Conservation (phyloP, 768 basidiomycete genomes). For the Tylopilus rubrobrunneus region DNA sequence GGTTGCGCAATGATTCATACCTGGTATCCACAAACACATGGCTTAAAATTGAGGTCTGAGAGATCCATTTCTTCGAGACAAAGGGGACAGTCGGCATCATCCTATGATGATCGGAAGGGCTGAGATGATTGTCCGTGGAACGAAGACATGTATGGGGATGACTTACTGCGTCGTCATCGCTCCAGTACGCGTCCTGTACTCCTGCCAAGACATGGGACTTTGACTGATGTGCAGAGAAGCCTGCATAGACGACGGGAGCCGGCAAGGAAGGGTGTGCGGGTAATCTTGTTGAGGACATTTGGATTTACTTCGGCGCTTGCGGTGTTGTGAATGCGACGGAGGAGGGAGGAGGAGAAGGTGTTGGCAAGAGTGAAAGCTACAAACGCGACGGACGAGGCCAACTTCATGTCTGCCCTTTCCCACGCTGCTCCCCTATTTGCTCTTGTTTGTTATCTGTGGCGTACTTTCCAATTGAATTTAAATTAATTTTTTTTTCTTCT, state of each 20-base stretch:
- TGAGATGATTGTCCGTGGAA: conserved; percentile 13
- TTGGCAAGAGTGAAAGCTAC: conserved; percentile 13
- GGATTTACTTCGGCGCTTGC: not conserved
- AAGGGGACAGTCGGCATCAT: conserved; percentile 96
- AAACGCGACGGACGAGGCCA: conserved; percentile 28
- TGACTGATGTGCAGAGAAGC: conserved; percentile 69
- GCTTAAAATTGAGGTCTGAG: conserved; percentile 98
- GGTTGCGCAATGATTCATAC: conserved; percentile 37
- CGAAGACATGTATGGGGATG: not conserved
- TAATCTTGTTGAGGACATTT: conserved; percentile 53
- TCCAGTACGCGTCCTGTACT: conserved; percentile 96
- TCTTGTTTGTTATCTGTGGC: conserved; percentile 19
- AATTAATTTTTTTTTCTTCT: not conserved
- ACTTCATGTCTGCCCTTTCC: conserved; percentile 16
- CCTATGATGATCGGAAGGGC: conserved; percentile 46
- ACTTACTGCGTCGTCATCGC: conserved; percentile 82
- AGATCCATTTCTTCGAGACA: conserved; percentile 99
- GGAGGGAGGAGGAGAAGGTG: conserved; percentile 14
- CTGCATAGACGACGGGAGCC: conserved; percentile 69
- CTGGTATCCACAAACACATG: conserved; percentile 98
- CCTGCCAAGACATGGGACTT: conserved; percentile 86
- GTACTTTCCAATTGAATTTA: not conserved
- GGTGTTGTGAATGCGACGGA: conserved; percentile 12
- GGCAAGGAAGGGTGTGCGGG: conserved; percentile 64
- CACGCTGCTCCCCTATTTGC: conserved; percentile 20